A percentile compares a stretch with the other conserved stretches of the same genome.
Conservation (phyloP, 2,329 filamentous ascomycete species). For the Chaetomiaceae sp. region DNA sequence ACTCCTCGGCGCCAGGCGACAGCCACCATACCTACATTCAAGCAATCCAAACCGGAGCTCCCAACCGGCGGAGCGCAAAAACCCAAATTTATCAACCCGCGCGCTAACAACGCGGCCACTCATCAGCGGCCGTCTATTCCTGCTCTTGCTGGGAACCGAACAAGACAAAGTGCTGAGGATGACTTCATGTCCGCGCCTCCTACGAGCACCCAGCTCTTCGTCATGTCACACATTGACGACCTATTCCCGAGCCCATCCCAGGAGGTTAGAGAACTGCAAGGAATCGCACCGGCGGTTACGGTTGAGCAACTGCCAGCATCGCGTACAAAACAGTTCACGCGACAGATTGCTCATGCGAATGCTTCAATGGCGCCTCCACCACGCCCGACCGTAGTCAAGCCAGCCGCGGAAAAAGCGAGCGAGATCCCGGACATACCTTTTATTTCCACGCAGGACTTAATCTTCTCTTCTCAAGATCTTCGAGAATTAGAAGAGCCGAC, state of each 20-base stretch:
- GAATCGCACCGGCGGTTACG: slow-evolving; percentile 31
- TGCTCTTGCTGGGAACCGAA: neutral
- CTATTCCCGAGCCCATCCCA: slow-evolving; percentile 39
- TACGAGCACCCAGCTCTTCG: slow-evolving; percentile 21
- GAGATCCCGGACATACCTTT: slow-evolving; percentile 29
- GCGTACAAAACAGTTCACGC: neutral
- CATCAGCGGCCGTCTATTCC: neutral
- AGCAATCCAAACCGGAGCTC: neutral
- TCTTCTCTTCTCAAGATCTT: slow-evolving; percentile 46
- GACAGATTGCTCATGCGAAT: neutral
- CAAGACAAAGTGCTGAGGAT: neutral
- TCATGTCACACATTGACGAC: slow-evolving; percentile 21
- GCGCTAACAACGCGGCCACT: neutral
- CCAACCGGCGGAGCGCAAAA: neutral
- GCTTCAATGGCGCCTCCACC: neutral
- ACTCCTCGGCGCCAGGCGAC: neutral
- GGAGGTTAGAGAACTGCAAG: slow-evolving; percentile 48
- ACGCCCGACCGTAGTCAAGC: neutral
- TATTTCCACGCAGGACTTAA: slow-evolving; percentile 44
- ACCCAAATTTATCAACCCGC: slow-evolving; percentile 11
- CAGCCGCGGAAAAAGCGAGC: neutral
- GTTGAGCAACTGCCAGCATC: slow-evolving; percentile 12
- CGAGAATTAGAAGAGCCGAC: slow-evolving; percentile 36
- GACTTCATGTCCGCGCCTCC: slow-evolving; percentile 5
- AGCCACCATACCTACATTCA: neutral